These are phyloP conservation scores for Desmodesmus armatus DNA, from an alignment of 139 green algal species.

Conservation along the genomic window DNA sequence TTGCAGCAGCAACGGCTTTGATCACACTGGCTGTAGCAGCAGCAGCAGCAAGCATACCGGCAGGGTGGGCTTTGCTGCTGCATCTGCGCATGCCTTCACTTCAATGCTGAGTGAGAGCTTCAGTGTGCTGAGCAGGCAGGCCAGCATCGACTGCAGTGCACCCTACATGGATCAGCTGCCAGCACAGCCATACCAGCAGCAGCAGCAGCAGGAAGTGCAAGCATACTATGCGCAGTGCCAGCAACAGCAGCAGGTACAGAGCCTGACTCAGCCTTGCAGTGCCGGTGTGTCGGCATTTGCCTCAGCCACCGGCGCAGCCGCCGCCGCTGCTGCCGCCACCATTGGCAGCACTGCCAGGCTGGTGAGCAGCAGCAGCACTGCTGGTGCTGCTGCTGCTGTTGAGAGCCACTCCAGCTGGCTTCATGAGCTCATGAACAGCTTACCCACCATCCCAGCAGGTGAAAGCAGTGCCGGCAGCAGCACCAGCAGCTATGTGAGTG, in stretches of 20 bases:
- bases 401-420: background rate
- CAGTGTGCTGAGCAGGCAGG: constrained; percentile 33
- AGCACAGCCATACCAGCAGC: background rate
- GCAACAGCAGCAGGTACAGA: background rate
- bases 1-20: background rate
- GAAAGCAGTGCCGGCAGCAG: background rate
- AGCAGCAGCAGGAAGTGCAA: constrained; percentile 16
- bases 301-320: background rate
- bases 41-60: background rate
- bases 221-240: too few relatives aligned
- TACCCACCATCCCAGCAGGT: background rate
- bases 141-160: constrained; percentile 16
- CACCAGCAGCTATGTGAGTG: background rate
- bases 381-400: background rate
- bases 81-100: background rate
- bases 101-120: constrained; percentile 45
- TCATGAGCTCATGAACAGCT: background rate
- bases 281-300: too few relatives aligned
- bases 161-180: background rate
- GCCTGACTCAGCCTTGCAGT: too few relatives aligned
- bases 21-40: background rate
- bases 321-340: too few relatives aligned
- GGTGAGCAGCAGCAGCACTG: constrained; percentile 1
- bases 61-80: background rate
- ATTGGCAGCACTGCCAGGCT: too few relatives aligned